Evolutionary conservation across 2,329 filamentous ascomycete species (phyloP).

Genomic region (Fusarium duplospermum): DNA sequence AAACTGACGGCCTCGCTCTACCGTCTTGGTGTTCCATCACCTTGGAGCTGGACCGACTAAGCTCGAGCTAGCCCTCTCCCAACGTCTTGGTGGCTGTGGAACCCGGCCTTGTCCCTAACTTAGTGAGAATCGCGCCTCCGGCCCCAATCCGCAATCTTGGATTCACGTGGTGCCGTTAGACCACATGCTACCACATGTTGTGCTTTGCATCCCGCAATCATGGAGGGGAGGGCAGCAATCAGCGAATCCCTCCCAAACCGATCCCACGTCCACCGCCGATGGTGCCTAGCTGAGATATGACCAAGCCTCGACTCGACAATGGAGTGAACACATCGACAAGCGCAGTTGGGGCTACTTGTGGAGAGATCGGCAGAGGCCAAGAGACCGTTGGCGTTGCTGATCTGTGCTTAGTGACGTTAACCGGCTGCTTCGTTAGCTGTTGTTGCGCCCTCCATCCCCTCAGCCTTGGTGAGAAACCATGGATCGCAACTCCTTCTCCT

Average conservation of each 20-base stretch:
- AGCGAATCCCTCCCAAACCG: conserved; percentile 7
- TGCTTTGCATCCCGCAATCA: conserved; percentile 8
- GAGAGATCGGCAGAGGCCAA: conserved; percentile 26
- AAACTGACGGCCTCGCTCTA: background rate
- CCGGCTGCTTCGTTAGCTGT: background rate
- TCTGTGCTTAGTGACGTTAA: conserved; percentile 2
- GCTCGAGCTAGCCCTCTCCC: background rate
- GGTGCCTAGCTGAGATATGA: conserved; percentile 39
- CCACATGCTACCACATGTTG: conserved; percentile 15
- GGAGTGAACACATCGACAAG: conserved; percentile 5
- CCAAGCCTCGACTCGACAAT: conserved; percentile 4
- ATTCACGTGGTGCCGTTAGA: conserved; percentile 37
- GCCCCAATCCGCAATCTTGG: conserved; percentile 22
- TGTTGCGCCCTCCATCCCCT: background rate
- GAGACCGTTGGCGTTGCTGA: background rate
- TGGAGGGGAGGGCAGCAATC: conserved; percentile 5
- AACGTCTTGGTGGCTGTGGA: background rate
- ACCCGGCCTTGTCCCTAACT: conserved; percentile 3
- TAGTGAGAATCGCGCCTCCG: conserved; percentile 9
- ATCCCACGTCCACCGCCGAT: conserved; percentile 29
- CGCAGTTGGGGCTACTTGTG: conserved; percentile 7
- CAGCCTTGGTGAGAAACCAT: background rate
- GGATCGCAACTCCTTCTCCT: conserved; percentile 4
- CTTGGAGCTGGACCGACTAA: background rate
- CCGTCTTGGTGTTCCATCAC: background rate